A percentile compares a stretch with the other conserved stretches of the same genome.
phyloP scores from a whole-genome alignment of 208 protist genomes.

The Blastocrithidia nonstop region DNA sequence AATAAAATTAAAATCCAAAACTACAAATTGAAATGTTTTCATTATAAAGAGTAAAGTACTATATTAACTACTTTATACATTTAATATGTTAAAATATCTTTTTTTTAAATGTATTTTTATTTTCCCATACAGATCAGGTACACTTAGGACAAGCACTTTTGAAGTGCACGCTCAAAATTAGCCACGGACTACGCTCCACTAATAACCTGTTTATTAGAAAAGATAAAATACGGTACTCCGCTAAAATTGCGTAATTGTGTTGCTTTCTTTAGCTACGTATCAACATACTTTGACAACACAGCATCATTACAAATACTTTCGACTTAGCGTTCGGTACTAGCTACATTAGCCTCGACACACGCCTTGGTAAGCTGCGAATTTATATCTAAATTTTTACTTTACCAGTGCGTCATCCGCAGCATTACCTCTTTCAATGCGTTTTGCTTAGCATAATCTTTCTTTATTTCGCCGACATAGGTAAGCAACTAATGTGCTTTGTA shows the following conservation, averaged over 20 bases:
- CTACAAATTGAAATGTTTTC: no score
- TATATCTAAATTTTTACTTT: slow-evolving; percentile 14
- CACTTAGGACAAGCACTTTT: slow-evolving; percentile 5
- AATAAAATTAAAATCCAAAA: no score
- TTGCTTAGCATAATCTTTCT: slow-evolving; percentile 11
- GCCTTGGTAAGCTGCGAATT: slow-evolving; percentile 7
- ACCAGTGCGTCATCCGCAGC: slow-evolving; percentile 22
- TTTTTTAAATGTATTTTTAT: no score
- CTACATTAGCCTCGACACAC: slow-evolving; percentile 11
- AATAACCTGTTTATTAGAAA: slow-evolving; percentile 13
- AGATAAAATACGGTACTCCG: slow-evolving; percentile 15
- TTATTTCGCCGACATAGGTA: slow-evolving; percentile 10
- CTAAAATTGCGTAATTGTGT: slow-evolving; percentile 8
- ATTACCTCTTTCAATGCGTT: slow-evolving; percentile 16
- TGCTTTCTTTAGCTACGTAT: slow-evolving; percentile 5
- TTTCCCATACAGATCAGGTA: no score
- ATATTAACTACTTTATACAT: no score
- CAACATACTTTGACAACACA: slow-evolving; percentile 6
- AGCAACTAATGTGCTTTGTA: slow-evolving; percentile 20
- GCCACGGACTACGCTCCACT: slow-evolving; percentile 16
- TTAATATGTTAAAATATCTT: no score
- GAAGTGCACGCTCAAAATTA: slow-evolving; percentile 11
- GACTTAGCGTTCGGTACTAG: slow-evolving; percentile 7
- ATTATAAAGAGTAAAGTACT: no score
- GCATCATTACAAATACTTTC: slow-evolving; percentile 6